phyloP scores from a whole-genome alignment of 176 grass and related monocot species.

The Musa itinerans region DNA sequence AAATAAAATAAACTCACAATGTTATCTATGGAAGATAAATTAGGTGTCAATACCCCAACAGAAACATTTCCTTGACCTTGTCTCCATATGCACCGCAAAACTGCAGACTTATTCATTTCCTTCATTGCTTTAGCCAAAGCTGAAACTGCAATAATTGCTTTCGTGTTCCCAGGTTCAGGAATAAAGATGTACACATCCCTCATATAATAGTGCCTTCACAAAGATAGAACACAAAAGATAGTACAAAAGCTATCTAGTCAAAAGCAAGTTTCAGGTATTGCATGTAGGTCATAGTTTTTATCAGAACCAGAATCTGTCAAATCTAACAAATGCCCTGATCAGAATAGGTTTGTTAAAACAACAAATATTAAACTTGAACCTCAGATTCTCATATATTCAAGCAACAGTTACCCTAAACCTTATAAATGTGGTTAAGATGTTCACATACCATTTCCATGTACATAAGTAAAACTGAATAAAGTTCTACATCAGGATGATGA shows the following conservation, averaged over 20 bases:
- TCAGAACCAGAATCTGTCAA: background rate
- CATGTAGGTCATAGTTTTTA: background rate
- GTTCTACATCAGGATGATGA: background rate
- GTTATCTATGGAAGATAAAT: slow-evolving; percentile 73
- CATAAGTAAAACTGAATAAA: background rate
- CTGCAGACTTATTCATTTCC: slow-evolving; percentile 65
- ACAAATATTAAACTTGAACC: no score
- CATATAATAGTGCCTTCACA: slow-evolving; percentile 69
- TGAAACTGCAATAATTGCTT: slow-evolving; percentile 54
- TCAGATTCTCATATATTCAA: no score
- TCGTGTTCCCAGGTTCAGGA: slow-evolving; percentile 77
- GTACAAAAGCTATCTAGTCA: slow-evolving; percentile 4
- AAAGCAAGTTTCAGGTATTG: background rate
- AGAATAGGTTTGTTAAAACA: background rate
- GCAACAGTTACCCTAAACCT: background rate
- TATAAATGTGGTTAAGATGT: background rate
- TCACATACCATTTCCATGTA: background rate
- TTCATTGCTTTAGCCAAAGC: slow-evolving; percentile 79
- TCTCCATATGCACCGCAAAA: slow-evolving; percentile 79
- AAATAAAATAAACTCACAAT: slow-evolving; percentile 36
- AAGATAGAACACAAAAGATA: slow-evolving; percentile 11
- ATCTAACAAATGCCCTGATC: background rate
- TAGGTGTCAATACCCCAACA: slow-evolving; percentile 78
- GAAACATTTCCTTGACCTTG: slow-evolving; percentile 69
- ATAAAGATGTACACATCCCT: slow-evolving; percentile 80